Conservation (phyloP, 345 rosid species). For the Melaleuca quinquenervia region DNA sequence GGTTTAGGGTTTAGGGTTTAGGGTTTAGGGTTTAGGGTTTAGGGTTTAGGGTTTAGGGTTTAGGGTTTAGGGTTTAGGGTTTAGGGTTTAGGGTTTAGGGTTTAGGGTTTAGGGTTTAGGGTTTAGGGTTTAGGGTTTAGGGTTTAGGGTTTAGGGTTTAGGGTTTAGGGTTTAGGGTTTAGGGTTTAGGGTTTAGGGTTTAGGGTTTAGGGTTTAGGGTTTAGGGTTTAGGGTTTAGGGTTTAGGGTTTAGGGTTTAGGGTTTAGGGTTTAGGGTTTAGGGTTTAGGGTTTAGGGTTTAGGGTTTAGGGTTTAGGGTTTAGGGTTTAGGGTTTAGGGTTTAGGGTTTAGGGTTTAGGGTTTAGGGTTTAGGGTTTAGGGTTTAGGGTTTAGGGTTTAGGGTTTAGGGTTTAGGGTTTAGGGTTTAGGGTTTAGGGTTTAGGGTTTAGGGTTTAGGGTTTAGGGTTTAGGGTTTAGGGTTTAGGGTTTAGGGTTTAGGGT, state of each 20-base stretch:
- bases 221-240: not conserved
- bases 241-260: not conserved
- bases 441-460: not conserved
- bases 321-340: not conserved
- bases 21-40: slow-evolving; percentile 23
- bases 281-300: not conserved
- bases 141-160: slow-evolving; percentile 14
- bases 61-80: slow-evolving; percentile 19
- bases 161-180: slow-evolving; percentile 16
- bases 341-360: not conserved
- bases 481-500: not conserved
- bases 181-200: slow-evolving; percentile 12
- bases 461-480: not conserved
- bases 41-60: slow-evolving; percentile 15
- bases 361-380: not conserved
- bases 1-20: slow-evolving; percentile 15
- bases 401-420: not conserved
- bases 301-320: not conserved
- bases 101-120: slow-evolving; percentile 14
- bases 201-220: slow-evolving; percentile 8
- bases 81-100: slow-evolving; percentile 13
- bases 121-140: slow-evolving; percentile 17
- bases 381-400: not conserved
- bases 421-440: not conserved
- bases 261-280: not conserved